Conservation (phyloP, 2,329 filamentous ascomycete genomes). For the Lecanosticta acicola region DNA sequence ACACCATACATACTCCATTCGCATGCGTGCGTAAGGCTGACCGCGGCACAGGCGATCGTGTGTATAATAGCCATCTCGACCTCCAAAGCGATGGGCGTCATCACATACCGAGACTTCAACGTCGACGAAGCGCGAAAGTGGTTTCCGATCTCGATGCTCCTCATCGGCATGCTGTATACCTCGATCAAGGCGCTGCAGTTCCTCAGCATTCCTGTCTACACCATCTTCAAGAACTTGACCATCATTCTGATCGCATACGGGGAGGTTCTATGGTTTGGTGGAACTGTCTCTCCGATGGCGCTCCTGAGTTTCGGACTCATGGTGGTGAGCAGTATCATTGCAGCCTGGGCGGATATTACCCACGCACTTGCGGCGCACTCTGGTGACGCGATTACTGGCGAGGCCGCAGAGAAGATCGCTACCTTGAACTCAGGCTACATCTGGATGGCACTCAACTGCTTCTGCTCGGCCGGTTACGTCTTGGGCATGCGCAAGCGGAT, state of each 20-base stretch:
- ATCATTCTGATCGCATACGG: constrained; percentile 98
- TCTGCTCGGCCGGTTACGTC: constrained; percentile 86
- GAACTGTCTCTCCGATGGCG: constrained; percentile 78
- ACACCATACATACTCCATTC: background rate
- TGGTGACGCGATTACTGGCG: constrained; percentile 40
- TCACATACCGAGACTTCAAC: constrained; percentile 80
- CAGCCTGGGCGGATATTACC: constrained; percentile 95
- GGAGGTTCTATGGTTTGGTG: constrained; percentile 97
- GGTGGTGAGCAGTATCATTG: constrained; percentile 89
- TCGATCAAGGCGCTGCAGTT: constrained; percentile 92
- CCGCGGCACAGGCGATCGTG: constrained; percentile 64
- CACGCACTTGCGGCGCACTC: constrained; percentile 63
- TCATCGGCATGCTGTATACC: constrained; percentile 99
- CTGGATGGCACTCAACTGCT: constrained; percentile 96
- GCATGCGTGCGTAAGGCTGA: constrained; percentile 12
- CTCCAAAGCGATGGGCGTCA: constrained; percentile 75
- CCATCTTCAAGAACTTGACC: constrained; percentile 99
- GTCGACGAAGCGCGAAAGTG: constrained; percentile 86
- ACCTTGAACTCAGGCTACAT: constrained; percentile 92
- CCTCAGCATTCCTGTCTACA: constrained; percentile 96
- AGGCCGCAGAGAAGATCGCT: constrained; percentile 66
- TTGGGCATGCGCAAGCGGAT: constrained; percentile 96
- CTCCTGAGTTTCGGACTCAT: constrained; percentile 94
- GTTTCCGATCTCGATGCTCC: constrained; percentile 92
- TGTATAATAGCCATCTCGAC: constrained; percentile 78